phyloP scores from a whole-genome alignment of 2,329 filamentous ascomycete genomes.

The Pleomassaria siparia region DNA sequence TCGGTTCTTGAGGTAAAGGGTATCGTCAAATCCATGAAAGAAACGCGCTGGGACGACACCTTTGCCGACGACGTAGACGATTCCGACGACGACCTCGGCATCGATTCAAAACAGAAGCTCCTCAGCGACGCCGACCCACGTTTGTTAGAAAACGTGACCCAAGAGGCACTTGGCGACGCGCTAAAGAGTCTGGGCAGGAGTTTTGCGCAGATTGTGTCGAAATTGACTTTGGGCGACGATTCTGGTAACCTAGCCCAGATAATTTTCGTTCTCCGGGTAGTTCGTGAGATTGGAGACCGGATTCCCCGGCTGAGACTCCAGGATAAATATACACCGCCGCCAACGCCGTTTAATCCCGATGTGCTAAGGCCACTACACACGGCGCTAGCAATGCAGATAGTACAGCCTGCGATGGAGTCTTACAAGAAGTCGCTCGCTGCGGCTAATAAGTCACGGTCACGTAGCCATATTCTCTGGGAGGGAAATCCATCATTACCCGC shows the following conservation, averaged over 20 bases:
- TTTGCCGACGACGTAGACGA: conserved; percentile 73
- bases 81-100: conserved; percentile 71
- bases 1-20: conserved; percentile 68
- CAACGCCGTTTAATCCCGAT: conserved; percentile 43
- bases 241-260: conserved; percentile 45
- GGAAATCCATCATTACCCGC: conserved; percentile 72
- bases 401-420: conserved; percentile 48
- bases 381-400: conserved; percentile 59
- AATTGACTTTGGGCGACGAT: conserved; percentile 47
- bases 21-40: conserved; percentile 65
- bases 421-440: conserved; percentile 48
- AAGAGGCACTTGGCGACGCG: conserved; percentile 57
- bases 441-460: conserved; percentile 53
- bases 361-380: conserved; percentile 67
- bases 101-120: conserved; percentile 65
- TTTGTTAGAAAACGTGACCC: conserved; percentile 61
- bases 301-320: conserved; percentile 53
- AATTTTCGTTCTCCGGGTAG: conserved; percentile 68
- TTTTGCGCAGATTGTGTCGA: conserved; percentile 53
- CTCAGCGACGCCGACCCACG: conserved; percentile 73
- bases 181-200: conserved; percentile 62
- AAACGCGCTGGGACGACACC: conserved; percentile 75
- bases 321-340: conserved; percentile 28
- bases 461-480: conserved; percentile 76
- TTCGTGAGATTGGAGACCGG: conserved; percentile 71